Percentiles rank a stretch among this genome's conserved stretches.
Evolutionary conservation across 2,329 filamentous ascomycete genomes (phyloP).

Genomic region (Sporothrix curviconia): DNA sequence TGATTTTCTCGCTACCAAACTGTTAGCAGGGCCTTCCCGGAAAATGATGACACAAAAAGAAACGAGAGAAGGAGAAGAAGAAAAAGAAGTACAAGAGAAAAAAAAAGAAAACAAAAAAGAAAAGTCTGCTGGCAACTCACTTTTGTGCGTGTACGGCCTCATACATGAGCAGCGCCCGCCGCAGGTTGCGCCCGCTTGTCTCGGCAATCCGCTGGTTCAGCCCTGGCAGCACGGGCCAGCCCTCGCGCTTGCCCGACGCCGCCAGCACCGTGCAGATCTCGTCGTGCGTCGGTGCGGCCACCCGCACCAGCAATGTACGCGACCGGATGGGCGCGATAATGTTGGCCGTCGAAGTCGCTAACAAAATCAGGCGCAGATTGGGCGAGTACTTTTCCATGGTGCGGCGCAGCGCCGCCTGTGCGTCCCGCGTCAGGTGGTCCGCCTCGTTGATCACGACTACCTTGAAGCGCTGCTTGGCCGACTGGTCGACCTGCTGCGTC

Average conservation of each 20-base stretch:
- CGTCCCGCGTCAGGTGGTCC: constrained; percentile 87
- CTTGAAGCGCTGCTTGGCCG: constrained; percentile 89
- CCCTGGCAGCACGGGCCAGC: constrained; percentile 68
- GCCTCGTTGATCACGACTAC: constrained; percentile 99
- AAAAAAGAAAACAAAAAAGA: neutral
- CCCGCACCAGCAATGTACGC: constrained; percentile 82
- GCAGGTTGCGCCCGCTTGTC: constrained; percentile 85
- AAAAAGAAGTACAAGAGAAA: too few relatives aligned
- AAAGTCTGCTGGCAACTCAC: constrained; percentile 43
- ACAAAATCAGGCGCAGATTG: constrained; percentile 81
- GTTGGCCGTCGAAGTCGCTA: constrained; percentile 94
- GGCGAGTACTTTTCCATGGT: constrained; percentile 99
- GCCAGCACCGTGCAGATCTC: constrained; percentile 79
- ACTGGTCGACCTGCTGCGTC: constrained; percentile 95
- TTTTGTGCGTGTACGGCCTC: constrained; percentile 96
- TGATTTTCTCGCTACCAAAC: constrained; percentile 74
- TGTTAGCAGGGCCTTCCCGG: too few relatives aligned
- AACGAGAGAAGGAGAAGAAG: too few relatives aligned
- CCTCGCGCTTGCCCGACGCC: constrained; percentile 66
- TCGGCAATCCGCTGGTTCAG: constrained; percentile 80
- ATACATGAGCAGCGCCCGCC: constrained; percentile 89
- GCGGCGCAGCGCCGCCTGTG: constrained; percentile 84
- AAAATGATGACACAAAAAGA: too few relatives aligned
- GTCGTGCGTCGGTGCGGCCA: constrained; percentile 77
- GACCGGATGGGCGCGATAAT: constrained; percentile 98